Evolutionary conservation across 2,329 filamentous ascomycete genomes (phyloP).

Genomic region (Pseudopithomyces chartarum): DNA sequence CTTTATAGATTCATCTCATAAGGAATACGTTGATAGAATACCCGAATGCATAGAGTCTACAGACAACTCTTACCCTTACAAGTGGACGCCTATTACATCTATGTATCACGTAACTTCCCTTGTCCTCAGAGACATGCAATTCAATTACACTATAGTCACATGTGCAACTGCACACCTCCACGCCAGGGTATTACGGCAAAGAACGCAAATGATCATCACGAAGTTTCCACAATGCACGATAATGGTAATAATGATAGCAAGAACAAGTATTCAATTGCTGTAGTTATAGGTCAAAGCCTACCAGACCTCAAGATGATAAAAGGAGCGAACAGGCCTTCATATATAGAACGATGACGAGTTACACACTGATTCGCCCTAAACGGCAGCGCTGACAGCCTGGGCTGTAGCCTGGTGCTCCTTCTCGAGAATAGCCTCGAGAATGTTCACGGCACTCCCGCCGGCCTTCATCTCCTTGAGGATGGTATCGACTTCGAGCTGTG

Average conservation of each 20-base stretch:
- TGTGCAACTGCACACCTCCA: too few relatives aligned
- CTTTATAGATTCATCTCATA: too few relatives aligned
- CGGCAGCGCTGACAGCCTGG: constrained; percentile 51
- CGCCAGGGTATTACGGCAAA: too few relatives aligned
- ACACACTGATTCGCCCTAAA: constrained; percentile 20
- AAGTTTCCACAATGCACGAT: too few relatives aligned
- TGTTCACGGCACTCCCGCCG: constrained; percentile 48
- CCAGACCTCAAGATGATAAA: constrained; percentile 29
- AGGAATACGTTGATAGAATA: too few relatives aligned
- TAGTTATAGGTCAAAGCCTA: not conserved
- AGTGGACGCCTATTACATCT: too few relatives aligned
- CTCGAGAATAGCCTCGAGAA: constrained; percentile 56
- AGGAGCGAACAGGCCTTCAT: constrained; percentile 37
- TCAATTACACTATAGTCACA: too few relatives aligned
- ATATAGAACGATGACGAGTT: not conserved
- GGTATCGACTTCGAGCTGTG: constrained; percentile 76
- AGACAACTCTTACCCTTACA: too few relatives aligned
- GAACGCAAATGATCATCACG: too few relatives aligned
- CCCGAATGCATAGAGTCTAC: too few relatives aligned
- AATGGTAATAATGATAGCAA: not conserved
- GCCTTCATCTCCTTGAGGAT: constrained; percentile 58
- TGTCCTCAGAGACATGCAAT: too few relatives aligned
- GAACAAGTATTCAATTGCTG: not conserved
- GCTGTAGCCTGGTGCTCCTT: constrained; percentile 51
- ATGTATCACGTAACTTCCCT: too few relatives aligned